Evolutionary conservation across 768 basidiomycete species (phyloP), one percentile per base, ranked within the genome.

Genomic region (Pleurotus salmoneostramineus): DNA sequence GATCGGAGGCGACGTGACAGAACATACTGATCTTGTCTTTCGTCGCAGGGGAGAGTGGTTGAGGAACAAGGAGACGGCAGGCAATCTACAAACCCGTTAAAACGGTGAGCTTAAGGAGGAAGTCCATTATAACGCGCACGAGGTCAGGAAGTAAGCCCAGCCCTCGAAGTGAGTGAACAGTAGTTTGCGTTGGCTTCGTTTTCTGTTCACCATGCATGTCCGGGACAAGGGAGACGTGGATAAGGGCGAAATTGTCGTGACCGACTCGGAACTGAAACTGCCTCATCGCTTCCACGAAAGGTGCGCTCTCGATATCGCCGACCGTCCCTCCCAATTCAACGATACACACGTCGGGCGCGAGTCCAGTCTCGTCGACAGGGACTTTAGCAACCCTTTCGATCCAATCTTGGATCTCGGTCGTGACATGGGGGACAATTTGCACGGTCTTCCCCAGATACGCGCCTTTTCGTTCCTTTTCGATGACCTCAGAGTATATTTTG

Each of bases 191-290:
- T 0, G 96, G 96, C 69, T 99, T 99, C 6, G 96, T 99, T 74
- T 99, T 99, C 68, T 98, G 96, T 71, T 99, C 96, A 57, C 96
- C 96, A 56, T 97, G 94, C 81, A 99, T 93, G 66, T 97, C 93
- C 14, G 96, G 96, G n/a, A 99, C 94, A 33, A 99, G 86, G 5
- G 93, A 95, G 49, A 99, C 96, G 64, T 98, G 95, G 59, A 98
- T 88, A 56, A 98, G 84, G 0, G 96, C 95, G 69, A 98, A 98
- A 74, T 98, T 98, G 58, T 94, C 92, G 68, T 90, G 83, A 14
- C 96, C 95, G 17, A 98, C 95, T 57, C 96, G 88, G 79, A 98
- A 98, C 69, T 99, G 96, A 81, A 99, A 99, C 71, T 99, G 96
- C n/a, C 96, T 87, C 90, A 99, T 95, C 0, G 96, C 96, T 71